Conservation (phyloP, 139 green algal species). For the Edaphochlamys debaryana region DNA sequence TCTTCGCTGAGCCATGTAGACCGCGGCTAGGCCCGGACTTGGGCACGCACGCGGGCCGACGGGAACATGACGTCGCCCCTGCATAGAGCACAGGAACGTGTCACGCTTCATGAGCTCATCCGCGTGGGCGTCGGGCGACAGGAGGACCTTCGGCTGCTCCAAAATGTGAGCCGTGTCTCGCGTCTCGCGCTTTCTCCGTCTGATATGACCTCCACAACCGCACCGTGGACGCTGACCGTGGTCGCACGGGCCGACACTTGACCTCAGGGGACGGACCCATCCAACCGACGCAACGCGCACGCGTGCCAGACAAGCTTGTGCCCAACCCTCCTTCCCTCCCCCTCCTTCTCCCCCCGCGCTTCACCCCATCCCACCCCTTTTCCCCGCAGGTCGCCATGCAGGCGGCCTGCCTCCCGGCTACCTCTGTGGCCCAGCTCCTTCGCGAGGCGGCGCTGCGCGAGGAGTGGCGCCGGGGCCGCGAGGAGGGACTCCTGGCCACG, state of each 20-base stretch:
- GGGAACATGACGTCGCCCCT: no score
- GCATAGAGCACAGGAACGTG: constrained; percentile 34
- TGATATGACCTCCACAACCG: no score
- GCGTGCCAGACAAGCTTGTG: no score
- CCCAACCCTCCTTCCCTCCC: no score
- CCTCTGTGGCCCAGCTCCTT: constrained; percentile 22
- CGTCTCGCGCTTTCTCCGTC: no score
- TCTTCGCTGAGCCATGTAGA: no score
- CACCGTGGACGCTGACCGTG: no score
- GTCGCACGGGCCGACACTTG: no score
- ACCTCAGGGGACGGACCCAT: no score
- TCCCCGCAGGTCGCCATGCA: constrained; percentile 9
- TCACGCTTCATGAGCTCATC: constrained; percentile 48
- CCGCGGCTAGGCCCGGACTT: no score
- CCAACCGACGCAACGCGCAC: no score
- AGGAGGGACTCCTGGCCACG: constrained; percentile 17
- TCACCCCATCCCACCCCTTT: background rate
- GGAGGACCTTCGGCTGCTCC: constrained; percentile 44
- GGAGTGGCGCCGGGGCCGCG: constrained; percentile 39
- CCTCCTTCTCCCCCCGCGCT: background rate
- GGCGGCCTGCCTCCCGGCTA: constrained; percentile 1
- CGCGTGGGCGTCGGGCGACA: constrained; percentile 37
- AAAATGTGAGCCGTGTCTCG: constrained; percentile 20
- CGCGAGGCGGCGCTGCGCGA: constrained; percentile 42
- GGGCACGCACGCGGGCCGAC: no score